A percentile compares a stretch with the other conserved stretches of the same genome.
Evolutionary conservation across 2,329 filamentous ascomycete species (phyloP).

Genomic region (Botrytis aclada): DNA sequence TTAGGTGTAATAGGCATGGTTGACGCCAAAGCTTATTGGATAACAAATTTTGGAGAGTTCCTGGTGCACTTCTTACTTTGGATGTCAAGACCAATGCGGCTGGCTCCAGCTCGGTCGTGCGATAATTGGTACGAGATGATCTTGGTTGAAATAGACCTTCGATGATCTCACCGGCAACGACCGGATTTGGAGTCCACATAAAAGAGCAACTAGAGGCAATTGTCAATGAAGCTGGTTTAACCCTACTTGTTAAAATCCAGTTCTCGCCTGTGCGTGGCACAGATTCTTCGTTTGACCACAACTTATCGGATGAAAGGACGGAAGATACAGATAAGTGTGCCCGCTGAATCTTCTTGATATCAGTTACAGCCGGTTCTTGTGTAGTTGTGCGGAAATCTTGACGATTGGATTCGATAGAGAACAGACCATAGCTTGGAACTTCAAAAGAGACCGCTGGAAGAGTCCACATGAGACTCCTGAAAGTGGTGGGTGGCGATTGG

Average conservation of each 20-base stretch:
- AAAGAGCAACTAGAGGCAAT: background rate
- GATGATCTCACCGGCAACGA: background rate
- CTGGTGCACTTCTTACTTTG: conserved; percentile 24
- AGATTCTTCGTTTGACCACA: conserved; percentile 25
- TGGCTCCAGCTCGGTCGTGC: conserved; percentile 27
- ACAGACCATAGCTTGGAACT: conserved; percentile 25
- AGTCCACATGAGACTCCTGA: conserved; percentile 22
- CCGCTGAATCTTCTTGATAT: conserved; percentile 25
- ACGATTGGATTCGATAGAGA: conserved; percentile 21
- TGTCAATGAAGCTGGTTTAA: background rate
- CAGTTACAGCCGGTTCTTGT: conserved; percentile 26
- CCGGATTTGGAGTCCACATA: conserved; percentile 25
- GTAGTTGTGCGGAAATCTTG: conserved; percentile 26
- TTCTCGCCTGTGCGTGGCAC: background rate
- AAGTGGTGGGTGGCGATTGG: background rate
- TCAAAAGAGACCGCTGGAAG: conserved; percentile 4
- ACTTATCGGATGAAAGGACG: conserved; percentile 24
- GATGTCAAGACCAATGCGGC: conserved; percentile 31
- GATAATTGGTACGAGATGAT: conserved; percentile 23
- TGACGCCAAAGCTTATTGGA: conserved; percentile 34
- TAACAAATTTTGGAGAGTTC: conserved; percentile 23
- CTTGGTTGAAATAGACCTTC: conserved; percentile 27
- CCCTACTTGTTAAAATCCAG: conserved; percentile 23
- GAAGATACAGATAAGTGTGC: conserved; percentile 16
- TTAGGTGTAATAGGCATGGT: conserved; percentile 16